Conservation (phyloP, 2,329 filamentous ascomycete genomes). For the Teratosphaeria viscida region DNA sequence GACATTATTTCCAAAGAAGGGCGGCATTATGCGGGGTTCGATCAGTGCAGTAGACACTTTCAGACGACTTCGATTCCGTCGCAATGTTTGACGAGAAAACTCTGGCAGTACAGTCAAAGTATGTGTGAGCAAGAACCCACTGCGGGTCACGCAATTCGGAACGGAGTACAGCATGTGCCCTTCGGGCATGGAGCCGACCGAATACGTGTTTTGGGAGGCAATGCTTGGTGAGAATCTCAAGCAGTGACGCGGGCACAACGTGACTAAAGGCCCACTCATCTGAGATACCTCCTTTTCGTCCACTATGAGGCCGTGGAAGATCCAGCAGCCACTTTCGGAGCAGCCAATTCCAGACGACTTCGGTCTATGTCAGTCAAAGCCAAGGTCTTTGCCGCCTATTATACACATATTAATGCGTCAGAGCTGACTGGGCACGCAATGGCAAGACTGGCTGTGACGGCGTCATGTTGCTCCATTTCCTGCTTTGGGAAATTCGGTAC, state of each 20-base stretch:
- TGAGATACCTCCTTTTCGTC: background rate
- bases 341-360: conserved; percentile 4
- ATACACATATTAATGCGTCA: too few relatives aligned
- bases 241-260: background rate
- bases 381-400: background rate
- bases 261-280: too few relatives aligned
- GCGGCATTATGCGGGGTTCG: too few relatives aligned
- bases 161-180: background rate
- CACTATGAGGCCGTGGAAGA: background rate
- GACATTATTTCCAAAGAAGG: background rate
- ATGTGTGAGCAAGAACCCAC: background rate
- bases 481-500: too few relatives aligned
- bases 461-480: too few relatives aligned
- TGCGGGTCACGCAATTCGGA: background rate
- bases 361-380: background rate
- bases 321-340: conserved; percentile 1
- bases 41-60: conserved; percentile 3
- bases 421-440: too few relatives aligned
- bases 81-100: background rate
- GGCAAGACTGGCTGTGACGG: too few relatives aligned
- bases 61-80: background rate
- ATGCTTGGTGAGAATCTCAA: background rate
- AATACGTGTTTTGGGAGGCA: background rate
- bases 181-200: background rate
- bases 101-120: background rate